These are phyloP conservation scores for Ophiorrhiza pumila DNA, from an alignment of 257 asterid species.

Conservation along the genomic window DNA sequence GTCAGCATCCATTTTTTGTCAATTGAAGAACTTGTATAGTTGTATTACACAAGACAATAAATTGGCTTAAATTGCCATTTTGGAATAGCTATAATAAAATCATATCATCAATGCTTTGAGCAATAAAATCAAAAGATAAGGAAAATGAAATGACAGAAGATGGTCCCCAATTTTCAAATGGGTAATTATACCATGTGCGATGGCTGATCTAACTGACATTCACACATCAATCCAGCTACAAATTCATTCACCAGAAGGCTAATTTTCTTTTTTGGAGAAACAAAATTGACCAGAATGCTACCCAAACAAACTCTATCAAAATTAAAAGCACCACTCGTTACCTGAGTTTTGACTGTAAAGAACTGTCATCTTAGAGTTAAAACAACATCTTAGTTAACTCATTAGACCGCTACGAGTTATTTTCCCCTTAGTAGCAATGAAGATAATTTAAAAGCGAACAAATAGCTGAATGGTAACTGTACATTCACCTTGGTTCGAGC, in stretches of 20 bases:
- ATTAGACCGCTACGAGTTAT: not conserved
- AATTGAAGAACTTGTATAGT: not conserved
- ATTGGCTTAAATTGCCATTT: not conserved
- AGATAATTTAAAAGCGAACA: not conserved
- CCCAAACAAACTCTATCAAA: not conserved
- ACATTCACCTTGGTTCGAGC: conserved; percentile 76
- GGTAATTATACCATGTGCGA: conserved; percentile 1
- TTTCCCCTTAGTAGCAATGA: not conserved
- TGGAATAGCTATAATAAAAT: not conserved
- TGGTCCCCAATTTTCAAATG: conserved; percentile 11
- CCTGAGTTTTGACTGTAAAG: not conserved
- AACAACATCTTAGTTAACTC: not conserved
- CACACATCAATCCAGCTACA: not conserved
- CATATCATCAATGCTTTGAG: not conserved
- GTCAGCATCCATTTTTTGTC: not conserved
- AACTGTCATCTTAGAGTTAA: not conserved
- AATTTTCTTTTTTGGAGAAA: not conserved
- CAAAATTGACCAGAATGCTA: not conserved
- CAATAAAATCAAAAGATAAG: conserved; percentile 13
- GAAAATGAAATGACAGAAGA: conserved; percentile 14
- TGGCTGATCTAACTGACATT: conserved; percentile 6
- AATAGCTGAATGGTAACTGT: not conserved
- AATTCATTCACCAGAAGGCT: not conserved
- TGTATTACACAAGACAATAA: not conserved
- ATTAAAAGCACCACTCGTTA: not conserved